Base-by-base conservation (phyloP, 768 basidiomycete genomes). In the Rhodotorula graminis region DNA sequence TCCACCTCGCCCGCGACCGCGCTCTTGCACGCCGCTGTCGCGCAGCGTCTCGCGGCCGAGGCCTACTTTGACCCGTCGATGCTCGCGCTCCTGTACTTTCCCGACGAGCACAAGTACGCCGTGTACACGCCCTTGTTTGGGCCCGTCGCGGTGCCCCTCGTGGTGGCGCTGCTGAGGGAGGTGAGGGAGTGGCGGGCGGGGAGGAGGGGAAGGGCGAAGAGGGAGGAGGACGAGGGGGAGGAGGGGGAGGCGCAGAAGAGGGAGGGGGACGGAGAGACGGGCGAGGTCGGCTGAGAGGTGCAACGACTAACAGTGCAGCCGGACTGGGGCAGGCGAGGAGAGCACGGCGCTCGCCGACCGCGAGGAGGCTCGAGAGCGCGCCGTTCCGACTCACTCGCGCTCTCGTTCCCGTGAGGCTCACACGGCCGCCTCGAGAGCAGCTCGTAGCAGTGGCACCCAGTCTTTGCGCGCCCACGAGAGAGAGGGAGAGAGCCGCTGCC, bases 11-110 rank as follows among this genome's bases (percentile, higher is more conserved):
- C 52, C 49, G 25, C 55, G 0, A 9, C 40, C 11, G 83, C 88
- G 9, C 84, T 92, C 57, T 80, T 80, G 40, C 84, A 86, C 78
- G 91, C 91, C 3, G 84, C 85, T 23, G 80, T 83, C 67, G 90
- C 92, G 0, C 80, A 87, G 59, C 84, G 84, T 0, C 83, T 88
- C 49, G 86, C 92, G 19, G 91, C 90, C 3, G 85, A 88, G 55
- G 95, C 96, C 8, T 98, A 96, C 84, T 98, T 96, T 83, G 91
- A 93, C 80, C 96, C 95, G 0, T 91, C 90, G 29, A 96, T 98
- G 93, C 82, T 98, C 76, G 93, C 92, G 23, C 82, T 97, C 79
- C 84, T 99, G 31, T 99, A 99, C 81, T 98, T 98, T 82, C 96
- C 96, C 31, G 89, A 92, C 29, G 96, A 98, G 79, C 96, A 98